Percentiles rank a stretch among this genome's conserved stretches.
Conservation (phyloP, 2,329 filamentous ascomycete genomes). For the Epichloe scottii region DNA sequence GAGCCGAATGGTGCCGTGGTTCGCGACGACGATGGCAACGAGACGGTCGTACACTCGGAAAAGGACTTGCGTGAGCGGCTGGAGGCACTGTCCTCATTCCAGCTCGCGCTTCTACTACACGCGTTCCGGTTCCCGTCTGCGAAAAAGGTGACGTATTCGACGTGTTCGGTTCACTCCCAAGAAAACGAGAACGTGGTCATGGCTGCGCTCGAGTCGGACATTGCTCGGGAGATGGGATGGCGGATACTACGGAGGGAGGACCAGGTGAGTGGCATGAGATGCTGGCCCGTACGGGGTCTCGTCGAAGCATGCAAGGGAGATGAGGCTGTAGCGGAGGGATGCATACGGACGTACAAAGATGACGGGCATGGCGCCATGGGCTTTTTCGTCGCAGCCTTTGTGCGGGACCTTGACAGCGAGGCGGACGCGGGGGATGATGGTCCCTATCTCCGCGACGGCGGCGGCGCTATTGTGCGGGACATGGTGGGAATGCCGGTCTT, state of each 20-base stretch:
- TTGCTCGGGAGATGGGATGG: slow-evolving; percentile 62
- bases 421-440: slow-evolving; percentile 27
- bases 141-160: slow-evolving; percentile 74
- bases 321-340: slow-evolving; percentile 52
- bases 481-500: slow-evolving; percentile 25
- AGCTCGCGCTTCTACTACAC: slow-evolving; percentile 69
- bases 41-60: slow-evolving; percentile 37
- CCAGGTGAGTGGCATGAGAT: slow-evolving; percentile 63
- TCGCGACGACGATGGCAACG: slow-evolving; percentile 46
- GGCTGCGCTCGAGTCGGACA: slow-evolving; percentile 52
- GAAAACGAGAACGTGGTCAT: slow-evolving; percentile 85
- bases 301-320: slow-evolving; percentile 35
- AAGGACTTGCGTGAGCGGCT: slow-evolving; percentile 53
- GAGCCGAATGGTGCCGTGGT: slow-evolving; percentile 23
- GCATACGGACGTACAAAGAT: slow-evolving; percentile 69
- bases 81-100: slow-evolving; percentile 64
- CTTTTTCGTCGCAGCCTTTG: slow-evolving; percentile 88
- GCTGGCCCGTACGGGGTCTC: slow-evolving; percentile 59
- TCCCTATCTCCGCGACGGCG: slow-evolving; percentile 41
- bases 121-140: slow-evolving; percentile 72
- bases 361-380: slow-evolving; percentile 81
- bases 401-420: slow-evolving; percentile 21
- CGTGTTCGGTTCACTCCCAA: slow-evolving; percentile 74
- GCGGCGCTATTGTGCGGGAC: slow-evolving; percentile 37
- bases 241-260: slow-evolving; percentile 56